A percentile compares a stretch with the other conserved stretches of the same genome.
phyloP scores from a whole-genome alignment of 2,329 filamentous ascomycete species.

The Ascocoryne sarcoides region DNA sequence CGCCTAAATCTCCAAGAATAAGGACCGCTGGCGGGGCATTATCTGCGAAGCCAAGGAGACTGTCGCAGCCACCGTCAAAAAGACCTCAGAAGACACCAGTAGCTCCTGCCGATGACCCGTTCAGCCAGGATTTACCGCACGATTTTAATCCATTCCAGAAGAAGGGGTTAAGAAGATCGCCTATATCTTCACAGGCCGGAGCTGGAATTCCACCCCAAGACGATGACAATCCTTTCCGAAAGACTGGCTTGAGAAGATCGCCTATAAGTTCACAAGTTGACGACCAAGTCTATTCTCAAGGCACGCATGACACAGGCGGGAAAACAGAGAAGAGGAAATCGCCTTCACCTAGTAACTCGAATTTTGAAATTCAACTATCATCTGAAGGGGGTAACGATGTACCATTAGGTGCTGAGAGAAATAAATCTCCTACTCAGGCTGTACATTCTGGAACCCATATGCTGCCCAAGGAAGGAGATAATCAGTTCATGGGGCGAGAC shows the following conservation, averaged over 20 bases:
- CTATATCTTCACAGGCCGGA: slow-evolving; percentile 6
- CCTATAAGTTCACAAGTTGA: slow-evolving; percentile 1
- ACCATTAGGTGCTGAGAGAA: too few species aligned
- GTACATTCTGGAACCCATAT: too few species aligned
- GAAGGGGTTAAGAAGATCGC: slow-evolving; percentile 23
- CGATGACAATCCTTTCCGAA: slow-evolving; percentile 11
- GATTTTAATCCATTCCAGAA: slow-evolving; percentile 24
- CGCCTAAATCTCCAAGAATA: slow-evolving; percentile 10
- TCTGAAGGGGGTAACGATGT: too few species aligned
- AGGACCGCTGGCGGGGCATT: slow-evolving; percentile 15
- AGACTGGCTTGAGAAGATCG: slow-evolving; percentile 3
- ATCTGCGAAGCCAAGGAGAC: slow-evolving; percentile 22
- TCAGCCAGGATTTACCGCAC: slow-evolving; percentile 4
- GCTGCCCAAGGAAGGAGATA: too few species aligned
- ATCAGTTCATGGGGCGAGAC: too few species aligned
- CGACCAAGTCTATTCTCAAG: too few species aligned
- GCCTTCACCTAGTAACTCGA: too few species aligned
- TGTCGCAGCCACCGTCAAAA: slow-evolving; percentile 22
- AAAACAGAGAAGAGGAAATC: too few species aligned
- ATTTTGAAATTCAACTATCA: too few species aligned
- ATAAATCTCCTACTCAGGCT: too few species aligned
- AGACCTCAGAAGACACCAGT: slow-evolving; percentile 7
- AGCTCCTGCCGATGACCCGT: slow-evolving; percentile 1
- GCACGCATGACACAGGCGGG: too few species aligned
- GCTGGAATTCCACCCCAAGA: neutral